Evolutionary conservation across 768 basidiomycete species (phyloP), one percentile per base, ranked within the genome.

Genomic region (Clitopilus passeckerianus): DNA sequence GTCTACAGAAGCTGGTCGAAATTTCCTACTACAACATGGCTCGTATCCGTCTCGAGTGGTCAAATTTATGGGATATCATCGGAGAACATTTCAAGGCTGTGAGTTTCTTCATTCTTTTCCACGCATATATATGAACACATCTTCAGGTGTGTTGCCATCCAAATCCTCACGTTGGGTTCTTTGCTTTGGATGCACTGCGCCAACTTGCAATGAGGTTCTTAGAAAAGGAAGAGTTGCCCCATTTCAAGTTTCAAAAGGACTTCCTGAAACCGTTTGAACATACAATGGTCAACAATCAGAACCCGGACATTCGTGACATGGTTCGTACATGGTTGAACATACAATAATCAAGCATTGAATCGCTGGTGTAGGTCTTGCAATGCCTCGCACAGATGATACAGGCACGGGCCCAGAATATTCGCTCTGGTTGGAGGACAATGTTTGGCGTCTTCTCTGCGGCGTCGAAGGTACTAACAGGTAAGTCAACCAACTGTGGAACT

Each of bases 21-120:
- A 98, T 99, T 58, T 97, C 95, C 8, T 99, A 99, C 72, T 99
- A 99, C 76, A 99, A 99, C 74, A 99, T 99, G 97, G 89, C 80
- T 62, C 89, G 97, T 53, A 98, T 99, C 68, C 92, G 97, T 72
- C 75, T 99, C 53, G 97, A 99, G 71, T 99, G 97, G 97, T 93
- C 93, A 0, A 91, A 93, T 72, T 80, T 99, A 61, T 99, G 97
- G 97, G 90, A 92, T 66, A 98, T 98, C 55, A 76, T 99, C 9
- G 97, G 97, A 55, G 95, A 97, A 71, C 97, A 99, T 73, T 98
- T 99, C 75, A 98, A 99, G 70, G 90, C 98, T 73, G 96, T 94
- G 66, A 62, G 77, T 68, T 57, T 16, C 34, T 8, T 41, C 34
- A 23, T 52, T 20, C 35, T 44, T 24, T 1, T 24, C 14, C 12